Percentiles rank a stretch among this genome's conserved stretches.
phyloP scores from a whole-genome alignment of 441 rosid species.

The Capsella rubella region DNA sequence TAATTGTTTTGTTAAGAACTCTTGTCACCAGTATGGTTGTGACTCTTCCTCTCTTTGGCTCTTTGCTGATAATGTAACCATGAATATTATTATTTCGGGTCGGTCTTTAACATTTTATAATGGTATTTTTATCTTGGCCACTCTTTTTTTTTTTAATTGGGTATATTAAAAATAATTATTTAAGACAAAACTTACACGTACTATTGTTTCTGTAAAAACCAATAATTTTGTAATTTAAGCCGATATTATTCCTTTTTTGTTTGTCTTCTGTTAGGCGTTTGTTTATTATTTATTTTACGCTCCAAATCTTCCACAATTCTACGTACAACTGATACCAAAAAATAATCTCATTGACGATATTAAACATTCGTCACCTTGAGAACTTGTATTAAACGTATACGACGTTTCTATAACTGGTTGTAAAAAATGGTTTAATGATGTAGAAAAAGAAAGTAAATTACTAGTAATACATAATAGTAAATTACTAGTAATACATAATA shows the following conservation, averaged over 20 bases:
- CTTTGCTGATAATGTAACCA: constrained; percentile 34
- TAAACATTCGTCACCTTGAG: constrained; percentile 17
- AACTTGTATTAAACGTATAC: constrained; percentile 4
- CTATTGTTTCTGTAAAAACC: constrained; percentile 21
- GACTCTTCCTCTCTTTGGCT: constrained; percentile 23
- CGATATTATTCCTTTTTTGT: constrained; percentile 8
- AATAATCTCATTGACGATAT: not conserved
- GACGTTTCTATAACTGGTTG: not conserved
- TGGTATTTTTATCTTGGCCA: constrained; percentile 18
- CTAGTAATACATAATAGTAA: too few relatives aligned
- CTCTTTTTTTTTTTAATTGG: not conserved
- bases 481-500: too few relatives aligned
- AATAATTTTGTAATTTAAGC: constrained; percentile 17
- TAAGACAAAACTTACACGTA: constrained; percentile 34
- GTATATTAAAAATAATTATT: not conserved
- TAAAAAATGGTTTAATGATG: too few relatives aligned
- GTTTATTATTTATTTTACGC: not conserved
- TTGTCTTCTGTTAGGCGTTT: constrained; percentile 24
- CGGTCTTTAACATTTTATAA: constrained; percentile 41
- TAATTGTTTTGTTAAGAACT: constrained; percentile 41
- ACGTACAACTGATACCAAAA: not conserved
- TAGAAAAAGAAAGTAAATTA: too few relatives aligned
- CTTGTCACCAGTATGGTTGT: constrained; percentile 21
- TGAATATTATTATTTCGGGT: constrained; percentile 31
- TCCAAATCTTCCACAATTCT: constrained; percentile 23